Evolutionary conservation across 495 filamentous ascomycete genomes (phyloP).

Genomic region (Penicillium psychrofluorescens): DNA sequence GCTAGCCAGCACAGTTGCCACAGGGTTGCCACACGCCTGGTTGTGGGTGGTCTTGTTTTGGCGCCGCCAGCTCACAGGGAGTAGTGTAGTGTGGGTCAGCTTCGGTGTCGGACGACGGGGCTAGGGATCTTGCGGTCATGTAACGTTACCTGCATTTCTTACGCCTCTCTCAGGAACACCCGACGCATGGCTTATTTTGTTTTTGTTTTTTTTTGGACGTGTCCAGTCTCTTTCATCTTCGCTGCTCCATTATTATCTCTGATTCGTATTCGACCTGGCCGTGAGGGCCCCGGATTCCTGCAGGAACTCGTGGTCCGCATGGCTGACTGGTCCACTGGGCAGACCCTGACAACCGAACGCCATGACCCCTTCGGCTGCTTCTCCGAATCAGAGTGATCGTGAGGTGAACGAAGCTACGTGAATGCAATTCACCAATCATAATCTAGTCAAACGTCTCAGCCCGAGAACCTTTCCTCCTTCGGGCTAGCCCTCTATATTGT

Average conservation of each 20-base stretch:
- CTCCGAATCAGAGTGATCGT: neutral
- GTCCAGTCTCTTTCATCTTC: neutral
- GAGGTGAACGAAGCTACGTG: too few species aligned
- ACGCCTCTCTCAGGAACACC: constrained; percentile 1
- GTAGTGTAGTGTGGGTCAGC: neutral
- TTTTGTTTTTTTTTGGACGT: too few species aligned
- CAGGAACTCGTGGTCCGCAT: constrained; percentile 7
- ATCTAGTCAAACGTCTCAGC: too few species aligned
- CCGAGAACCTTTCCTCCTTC: too few species aligned
- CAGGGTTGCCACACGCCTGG: neutral
- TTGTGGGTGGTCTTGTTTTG: too few species aligned
- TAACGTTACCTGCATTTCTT: constrained; percentile 17
- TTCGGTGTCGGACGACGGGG: neutral
- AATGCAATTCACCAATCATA: too few species aligned
- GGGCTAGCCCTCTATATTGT: too few species aligned
- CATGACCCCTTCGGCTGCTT: neutral
- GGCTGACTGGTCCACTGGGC: neutral
- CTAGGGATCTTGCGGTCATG: constrained; percentile 6
- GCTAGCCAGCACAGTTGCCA: neutral
- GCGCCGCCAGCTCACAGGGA: too few species aligned
- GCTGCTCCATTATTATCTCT: neutral
- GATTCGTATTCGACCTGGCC: neutral
- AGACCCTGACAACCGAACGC: neutral
- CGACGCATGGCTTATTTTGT: too few species aligned
- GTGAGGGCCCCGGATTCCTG: neutral